Conservation (phyloP, 2,329 filamentous ascomycete genomes). For the Waltergamsia citrina region DNA sequence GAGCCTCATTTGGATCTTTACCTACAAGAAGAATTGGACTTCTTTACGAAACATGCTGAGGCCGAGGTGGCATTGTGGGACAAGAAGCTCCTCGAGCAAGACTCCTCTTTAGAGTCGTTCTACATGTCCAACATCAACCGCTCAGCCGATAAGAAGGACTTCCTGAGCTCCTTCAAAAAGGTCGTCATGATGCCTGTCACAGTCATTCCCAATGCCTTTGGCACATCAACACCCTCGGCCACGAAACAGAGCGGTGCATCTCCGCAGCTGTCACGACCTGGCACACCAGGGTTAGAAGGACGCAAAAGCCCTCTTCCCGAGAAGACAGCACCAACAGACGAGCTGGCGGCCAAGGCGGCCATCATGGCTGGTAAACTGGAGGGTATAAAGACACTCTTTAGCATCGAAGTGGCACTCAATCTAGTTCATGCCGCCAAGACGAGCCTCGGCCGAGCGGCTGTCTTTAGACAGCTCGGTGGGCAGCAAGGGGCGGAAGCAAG, state of each 20-base stretch:
- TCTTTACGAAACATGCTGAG: slow-evolving; percentile 70
- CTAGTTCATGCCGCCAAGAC: slow-evolving; percentile 84
- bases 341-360: slow-evolving; percentile 93
- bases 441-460: slow-evolving; percentile 74
- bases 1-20: slow-evolving; percentile 93
- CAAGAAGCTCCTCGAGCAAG: slow-evolving; percentile 82
- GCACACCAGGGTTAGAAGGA: slow-evolving; percentile 32
- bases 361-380: slow-evolving; percentile 93
- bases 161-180: slow-evolving; percentile 92
- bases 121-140: slow-evolving; percentile 94
- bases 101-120: slow-evolving; percentile 82
- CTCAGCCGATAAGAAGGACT: slow-evolving; percentile 93
- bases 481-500: slow-evolving; percentile 74
- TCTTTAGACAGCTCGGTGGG: slow-evolving; percentile 73
- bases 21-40: slow-evolving; percentile 80
- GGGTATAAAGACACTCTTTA: slow-evolving; percentile 90
- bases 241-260: slow-evolving; percentile 7
- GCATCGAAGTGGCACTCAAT: slow-evolving; percentile 86
- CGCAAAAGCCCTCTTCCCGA: slow-evolving; percentile 32
- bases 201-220: slow-evolving; percentile 63
- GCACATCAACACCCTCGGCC: slow-evolving; percentile 35
- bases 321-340: slow-evolving; percentile 72
- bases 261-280: slow-evolving; percentile 34
- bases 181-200: slow-evolving; percentile 99
- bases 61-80: slow-evolving; percentile 79